Evolutionary conservation across 768 basidiomycete genomes (phyloP).

Genomic region (Hericium erinaceus): DNA sequence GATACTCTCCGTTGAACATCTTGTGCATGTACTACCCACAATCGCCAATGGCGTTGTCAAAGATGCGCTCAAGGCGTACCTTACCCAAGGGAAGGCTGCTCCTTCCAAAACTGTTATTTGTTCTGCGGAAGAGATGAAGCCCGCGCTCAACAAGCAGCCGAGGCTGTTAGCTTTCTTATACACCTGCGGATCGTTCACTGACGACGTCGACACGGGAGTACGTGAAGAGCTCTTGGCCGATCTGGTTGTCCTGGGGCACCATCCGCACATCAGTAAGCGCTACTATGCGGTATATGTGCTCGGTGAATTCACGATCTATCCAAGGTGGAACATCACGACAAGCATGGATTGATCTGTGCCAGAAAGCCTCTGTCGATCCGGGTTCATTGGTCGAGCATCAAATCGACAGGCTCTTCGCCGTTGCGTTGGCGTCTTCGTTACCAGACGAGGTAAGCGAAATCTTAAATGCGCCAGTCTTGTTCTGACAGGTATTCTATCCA

Average conservation of each 20-base stretch:
- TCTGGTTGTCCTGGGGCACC: constrained; percentile 64
- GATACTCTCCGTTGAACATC: constrained; percentile 30
- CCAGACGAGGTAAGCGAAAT: background rate
- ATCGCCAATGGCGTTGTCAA: constrained; percentile 44
- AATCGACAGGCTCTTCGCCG: constrained; percentile 36
- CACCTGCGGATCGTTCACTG: constrained; percentile 38
- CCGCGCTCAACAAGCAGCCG: constrained; percentile 38
- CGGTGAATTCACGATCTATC: background rate
- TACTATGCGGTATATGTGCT: background rate
- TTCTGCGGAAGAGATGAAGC: constrained; percentile 30
- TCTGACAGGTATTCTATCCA: background rate
- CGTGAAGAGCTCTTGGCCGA: constrained; percentile 43
- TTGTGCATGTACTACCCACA: constrained; percentile 33
- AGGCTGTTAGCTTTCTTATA: constrained; percentile 46
- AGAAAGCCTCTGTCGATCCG: constrained; percentile 61
- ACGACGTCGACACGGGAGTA: constrained; percentile 29
- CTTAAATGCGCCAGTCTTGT: background rate
- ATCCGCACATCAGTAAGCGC: constrained; percentile 51
- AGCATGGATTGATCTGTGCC: constrained; percentile 76
- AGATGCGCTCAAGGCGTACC: constrained; percentile 44
- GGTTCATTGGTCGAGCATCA: constrained; percentile 43
- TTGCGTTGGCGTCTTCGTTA: background rate
- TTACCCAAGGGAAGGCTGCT: constrained; percentile 31
- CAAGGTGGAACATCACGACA: constrained; percentile 43
- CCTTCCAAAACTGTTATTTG: constrained; percentile 16